A percentile compares a stretch with the other conserved stretches of the same genome.
Evolutionary conservation across 495 filamentous ascomycete species (phyloP).

Genomic region (Chaetomidium leptoderma): DNA sequence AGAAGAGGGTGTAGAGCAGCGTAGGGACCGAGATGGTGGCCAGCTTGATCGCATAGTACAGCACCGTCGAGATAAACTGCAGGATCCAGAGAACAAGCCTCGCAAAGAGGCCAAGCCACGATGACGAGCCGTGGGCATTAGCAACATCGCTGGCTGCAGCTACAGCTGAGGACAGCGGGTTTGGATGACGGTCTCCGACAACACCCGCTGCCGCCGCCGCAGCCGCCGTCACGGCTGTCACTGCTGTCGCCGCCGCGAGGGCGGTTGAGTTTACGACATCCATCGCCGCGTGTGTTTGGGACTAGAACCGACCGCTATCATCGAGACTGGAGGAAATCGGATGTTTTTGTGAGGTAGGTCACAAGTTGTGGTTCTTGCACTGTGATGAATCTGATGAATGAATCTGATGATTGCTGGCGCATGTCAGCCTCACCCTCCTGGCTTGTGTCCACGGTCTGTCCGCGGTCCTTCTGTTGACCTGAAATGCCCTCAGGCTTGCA

Average conservation of each 20-base stretch:
- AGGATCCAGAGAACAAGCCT: constrained; percentile 51
- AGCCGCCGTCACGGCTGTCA: constrained; percentile 3
- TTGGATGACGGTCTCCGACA: constrained; percentile 17
- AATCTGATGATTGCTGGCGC: not conserved
- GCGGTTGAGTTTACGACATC: constrained; percentile 11
- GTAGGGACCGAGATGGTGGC: constrained; percentile 83
- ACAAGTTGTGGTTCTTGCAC: not conserved
- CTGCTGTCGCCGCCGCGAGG: constrained; percentile 2
- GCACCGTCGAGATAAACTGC: constrained; percentile 63
- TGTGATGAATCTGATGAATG: no score
- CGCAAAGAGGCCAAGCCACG: constrained; percentile 48
- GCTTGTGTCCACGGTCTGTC: not conserved
- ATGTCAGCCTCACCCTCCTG: not conserved
- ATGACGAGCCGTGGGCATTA: constrained; percentile 34
- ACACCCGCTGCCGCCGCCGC: constrained; percentile 11
- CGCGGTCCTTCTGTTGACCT: not conserved
- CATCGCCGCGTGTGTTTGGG: constrained; percentile 5
- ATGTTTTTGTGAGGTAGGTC: not conserved
- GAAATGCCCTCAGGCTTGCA: not conserved
- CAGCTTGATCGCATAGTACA: constrained; percentile 82
- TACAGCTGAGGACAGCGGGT: constrained; percentile 32
- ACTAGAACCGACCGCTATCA: not conserved
- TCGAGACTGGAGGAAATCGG: not conserved
- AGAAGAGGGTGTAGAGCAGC: constrained; percentile 87
- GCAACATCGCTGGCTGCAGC: constrained; percentile 38